A percentile compares a stretch with the other conserved stretches of the same genome.
Evolutionary conservation across 1,284 basidiomycete genomes (phyloP).

Genomic region (Mycena citricolor): DNA sequence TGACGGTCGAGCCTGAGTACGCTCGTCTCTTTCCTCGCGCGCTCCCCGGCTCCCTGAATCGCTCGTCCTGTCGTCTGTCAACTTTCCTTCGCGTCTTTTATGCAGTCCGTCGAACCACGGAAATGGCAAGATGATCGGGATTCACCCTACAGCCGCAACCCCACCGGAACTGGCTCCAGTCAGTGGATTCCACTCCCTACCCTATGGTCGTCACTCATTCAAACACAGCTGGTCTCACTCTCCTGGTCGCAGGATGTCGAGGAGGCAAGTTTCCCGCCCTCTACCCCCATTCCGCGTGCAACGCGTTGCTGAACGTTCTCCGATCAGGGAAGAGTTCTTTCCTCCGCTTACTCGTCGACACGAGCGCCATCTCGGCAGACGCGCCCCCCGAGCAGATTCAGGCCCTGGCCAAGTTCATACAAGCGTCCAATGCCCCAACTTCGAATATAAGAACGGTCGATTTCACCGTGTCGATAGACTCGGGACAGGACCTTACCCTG

Average conservation of each 20-base stretch:
- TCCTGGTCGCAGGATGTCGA: slow-evolving; percentile 72
- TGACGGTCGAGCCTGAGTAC: too few relatives aligned
- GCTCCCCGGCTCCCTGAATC: too few relatives aligned
- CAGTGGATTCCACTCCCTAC: slow-evolving; percentile 20
- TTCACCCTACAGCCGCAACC: slow-evolving; percentile 32
- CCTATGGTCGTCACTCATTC: slow-evolving; percentile 33
- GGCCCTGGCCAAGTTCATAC: slow-evolving; percentile 74
- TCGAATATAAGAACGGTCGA: slow-evolving; percentile 64
- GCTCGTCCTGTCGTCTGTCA: slow-evolving; percentile 26
- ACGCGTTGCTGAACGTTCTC: slow-evolving; percentile 29
- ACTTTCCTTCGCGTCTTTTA: slow-evolving; percentile 27
- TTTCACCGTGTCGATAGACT: slow-evolving; percentile 62
- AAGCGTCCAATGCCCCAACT: slow-evolving; percentile 66
- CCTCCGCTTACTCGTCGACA: slow-evolving; percentile 75
- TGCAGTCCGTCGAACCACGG: slow-evolving; percentile 46
- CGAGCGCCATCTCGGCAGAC: slow-evolving; percentile 56
- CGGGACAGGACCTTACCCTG: slow-evolving; percentile 52
- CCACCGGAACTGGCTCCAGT: slow-evolving; percentile 22
- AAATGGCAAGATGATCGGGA: slow-evolving; percentile 39
- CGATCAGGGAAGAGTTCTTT: slow-evolving; percentile 81
- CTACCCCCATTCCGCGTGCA: slow-evolving; percentile 18
- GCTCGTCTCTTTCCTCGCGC: too few relatives aligned
- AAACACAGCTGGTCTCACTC: slow-evolving; percentile 63
- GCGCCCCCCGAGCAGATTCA: slow-evolving; percentile 68
- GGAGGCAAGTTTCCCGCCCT: slow-evolving; percentile 40